phyloP scores from a whole-genome alignment of 805 yeast genomes.

The Wickerhamiella alocasiicola region DNA sequence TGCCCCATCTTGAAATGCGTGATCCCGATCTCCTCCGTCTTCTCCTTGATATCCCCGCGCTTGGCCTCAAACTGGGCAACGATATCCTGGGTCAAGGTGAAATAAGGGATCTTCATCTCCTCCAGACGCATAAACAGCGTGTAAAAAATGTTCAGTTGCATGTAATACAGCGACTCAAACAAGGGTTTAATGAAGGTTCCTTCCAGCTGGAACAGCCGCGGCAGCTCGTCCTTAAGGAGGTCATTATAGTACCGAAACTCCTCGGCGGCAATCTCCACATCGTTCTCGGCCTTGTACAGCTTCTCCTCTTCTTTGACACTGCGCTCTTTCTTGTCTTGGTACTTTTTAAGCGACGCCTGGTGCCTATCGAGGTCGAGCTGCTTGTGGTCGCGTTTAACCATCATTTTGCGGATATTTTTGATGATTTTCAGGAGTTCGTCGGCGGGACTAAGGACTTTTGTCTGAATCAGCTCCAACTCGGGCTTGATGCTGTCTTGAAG shows the following conservation, averaged over 20 bases:
- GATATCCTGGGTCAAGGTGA: constrained; percentile 75
- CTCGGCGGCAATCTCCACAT: constrained; percentile 80
- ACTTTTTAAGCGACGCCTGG: constrained; percentile 52
- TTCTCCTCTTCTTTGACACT: constrained; percentile 84
- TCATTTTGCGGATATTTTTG: constrained; percentile 78
- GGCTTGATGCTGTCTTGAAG: constrained; percentile 79
- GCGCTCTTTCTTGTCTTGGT: constrained; percentile 70
- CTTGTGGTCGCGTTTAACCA: constrained; percentile 89
- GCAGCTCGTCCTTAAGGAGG: constrained; percentile 82
- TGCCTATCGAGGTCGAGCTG: constrained; percentile 88
- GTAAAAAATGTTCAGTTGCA: constrained; percentile 96
- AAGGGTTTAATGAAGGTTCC: constrained; percentile 87
- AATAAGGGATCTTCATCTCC: constrained; percentile 93
- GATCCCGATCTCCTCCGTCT: constrained; percentile 76
- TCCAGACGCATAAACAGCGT: constrained; percentile 84
- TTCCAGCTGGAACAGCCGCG: constrained; percentile 75
- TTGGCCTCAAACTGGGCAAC: constrained; percentile 65
- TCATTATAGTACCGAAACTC: constrained; percentile 94
- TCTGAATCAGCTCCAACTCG: constrained; percentile 82
- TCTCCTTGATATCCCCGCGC: constrained; percentile 85
- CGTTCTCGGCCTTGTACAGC: constrained; percentile 79
- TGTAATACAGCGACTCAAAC: constrained; percentile 86
- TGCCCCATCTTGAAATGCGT: constrained; percentile 85
- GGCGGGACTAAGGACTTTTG: constrained; percentile 81
- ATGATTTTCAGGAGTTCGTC: constrained; percentile 78